Base-by-base conservation (phyloP, 768 basidiomycete species). In the Phallus indusiatus region DNA sequence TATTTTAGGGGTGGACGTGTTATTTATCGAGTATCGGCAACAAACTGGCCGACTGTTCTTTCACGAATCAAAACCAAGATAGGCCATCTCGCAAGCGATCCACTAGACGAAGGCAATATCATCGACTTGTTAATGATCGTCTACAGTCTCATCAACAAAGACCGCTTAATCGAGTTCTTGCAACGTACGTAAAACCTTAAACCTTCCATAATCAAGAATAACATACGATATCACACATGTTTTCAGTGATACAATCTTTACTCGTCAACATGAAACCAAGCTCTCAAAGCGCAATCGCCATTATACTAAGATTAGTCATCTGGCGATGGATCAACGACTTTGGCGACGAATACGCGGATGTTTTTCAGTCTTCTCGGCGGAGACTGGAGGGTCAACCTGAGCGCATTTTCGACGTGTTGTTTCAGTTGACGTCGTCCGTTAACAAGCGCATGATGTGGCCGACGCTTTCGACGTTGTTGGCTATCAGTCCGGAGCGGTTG, bases 291-390 rank as follows among this genome's bases (percentile, higher is more conserved):
- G 84, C 86, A 0, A 78, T 94, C 52, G 83, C 90, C 0, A 74
- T 80, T 24, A 81, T 86, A 24, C 76, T 95, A 36, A 82, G 90
- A 20, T 76, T 80, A 28, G 90, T 89, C 1, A 75, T 95, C 24
- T 94, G 93, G 92, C 91, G 87, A 62, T 95, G 91, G 91, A 84
- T 94, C 34, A 84, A 87, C 33, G 74, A 81, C 21, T 88, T 85
- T 66, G 86, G 90, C 0, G 72, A 75, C 5, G 90, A 96, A 67
- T 95, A 84, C 68, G 85, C 85, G 55, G 84, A 90, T 7, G 77
- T 82, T 5, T 77, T 92, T 37, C 75, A 79, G 10, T 74, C 76
- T 2, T 77, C 84, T 49, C 81, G 84, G 28, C 78, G 74, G 37
- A 71, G 75, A 50, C 74, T 89, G 12, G 94, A 95, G 60, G 90